Percentiles rank a stretch among this genome's conserved stretches.
Evolutionary conservation across 2,329 filamentous ascomycete species (phyloP).

Genomic region (Penicillium sp.): DNA sequence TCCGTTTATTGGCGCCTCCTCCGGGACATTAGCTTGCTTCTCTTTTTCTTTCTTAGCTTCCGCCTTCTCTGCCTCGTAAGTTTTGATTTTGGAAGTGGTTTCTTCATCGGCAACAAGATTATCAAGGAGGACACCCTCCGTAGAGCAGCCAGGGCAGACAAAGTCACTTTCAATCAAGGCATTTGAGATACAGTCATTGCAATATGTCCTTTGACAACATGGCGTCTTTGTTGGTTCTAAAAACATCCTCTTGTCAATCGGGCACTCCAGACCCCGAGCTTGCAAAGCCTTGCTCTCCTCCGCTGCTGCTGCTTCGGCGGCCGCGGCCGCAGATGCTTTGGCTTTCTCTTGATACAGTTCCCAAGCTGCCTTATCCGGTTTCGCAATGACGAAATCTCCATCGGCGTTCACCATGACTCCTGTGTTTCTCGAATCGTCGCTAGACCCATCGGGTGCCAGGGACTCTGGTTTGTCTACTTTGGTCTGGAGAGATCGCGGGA

Average conservation of each 20-base stretch:
- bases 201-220: constrained; percentile 98
- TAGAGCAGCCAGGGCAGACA: constrained; percentile 88
- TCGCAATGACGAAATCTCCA: constrained; percentile 94
- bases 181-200: constrained; percentile 99
- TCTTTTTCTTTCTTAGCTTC: constrained; percentile 50
- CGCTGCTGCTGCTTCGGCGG: constrained; percentile 76
- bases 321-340: constrained; percentile 81
- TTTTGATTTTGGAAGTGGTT: constrained; percentile 75
- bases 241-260: constrained; percentile 97
- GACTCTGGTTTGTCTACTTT: constrained; percentile 90
- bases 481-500: constrained; percentile 92
- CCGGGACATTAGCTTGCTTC: constrained; percentile 36
- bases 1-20: constrained; percentile 25
- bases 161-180: constrained; percentile 98
- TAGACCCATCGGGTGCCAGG: constrained; percentile 71
- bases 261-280: constrained; percentile 86
- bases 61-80: constrained; percentile 64
- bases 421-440: constrained; percentile 79
- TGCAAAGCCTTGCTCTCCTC: constrained; percentile 84
- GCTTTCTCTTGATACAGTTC: constrained; percentile 95
- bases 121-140: constrained; percentile 90
- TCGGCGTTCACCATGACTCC: constrained; percentile 98
- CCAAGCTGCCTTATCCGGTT: constrained; percentile 95
- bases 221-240: constrained; percentile 99
- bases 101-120: constrained; percentile 84